These are phyloP conservation scores for Aurantiochytrium sp. DNA, from an alignment of 108 stramenopile species.

Conservation along the genomic window DNA sequence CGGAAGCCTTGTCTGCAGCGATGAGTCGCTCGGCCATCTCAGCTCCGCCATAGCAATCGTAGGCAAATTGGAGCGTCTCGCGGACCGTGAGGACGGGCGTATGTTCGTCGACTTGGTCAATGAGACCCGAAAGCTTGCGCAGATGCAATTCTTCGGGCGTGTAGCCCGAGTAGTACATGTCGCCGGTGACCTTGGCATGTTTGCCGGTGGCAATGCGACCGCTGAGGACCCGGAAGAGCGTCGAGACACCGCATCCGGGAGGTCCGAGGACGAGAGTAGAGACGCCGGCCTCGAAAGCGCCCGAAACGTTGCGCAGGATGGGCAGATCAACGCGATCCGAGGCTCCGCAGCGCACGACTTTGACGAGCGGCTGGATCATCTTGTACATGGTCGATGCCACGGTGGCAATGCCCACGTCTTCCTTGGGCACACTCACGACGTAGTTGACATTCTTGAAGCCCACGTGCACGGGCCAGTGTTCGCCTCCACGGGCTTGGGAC, in stretches of 20 bases:
- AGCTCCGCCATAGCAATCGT: not conserved
- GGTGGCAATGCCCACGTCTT: not conserved
- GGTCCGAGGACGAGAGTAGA: not conserved
- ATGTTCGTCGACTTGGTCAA: not conserved
- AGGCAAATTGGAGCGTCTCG: slow-evolving; percentile 14
- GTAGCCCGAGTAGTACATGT: not conserved
- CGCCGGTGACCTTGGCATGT: not conserved
- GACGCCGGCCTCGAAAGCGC: not conserved
- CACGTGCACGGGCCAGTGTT: not conserved
- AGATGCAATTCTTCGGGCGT: not conserved
- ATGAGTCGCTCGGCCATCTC: not conserved
- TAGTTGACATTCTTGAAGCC: not conserved
- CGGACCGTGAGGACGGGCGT: not conserved
- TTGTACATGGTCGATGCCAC: not conserved
- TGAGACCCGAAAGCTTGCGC: not conserved
- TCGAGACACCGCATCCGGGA: not conserved
- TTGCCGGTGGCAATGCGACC: not conserved
- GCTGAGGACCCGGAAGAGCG: not conserved
- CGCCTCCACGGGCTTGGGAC: not conserved
- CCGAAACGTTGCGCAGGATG: not conserved
- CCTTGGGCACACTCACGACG: not conserved
- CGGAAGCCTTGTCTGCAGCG: not conserved
- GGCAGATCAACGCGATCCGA: not conserved
- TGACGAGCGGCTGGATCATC: not conserved
- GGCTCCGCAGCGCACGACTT: not conserved